Base-by-base conservation (phyloP, 805 yeast species). In the Kuraishia borneana region DNA sequence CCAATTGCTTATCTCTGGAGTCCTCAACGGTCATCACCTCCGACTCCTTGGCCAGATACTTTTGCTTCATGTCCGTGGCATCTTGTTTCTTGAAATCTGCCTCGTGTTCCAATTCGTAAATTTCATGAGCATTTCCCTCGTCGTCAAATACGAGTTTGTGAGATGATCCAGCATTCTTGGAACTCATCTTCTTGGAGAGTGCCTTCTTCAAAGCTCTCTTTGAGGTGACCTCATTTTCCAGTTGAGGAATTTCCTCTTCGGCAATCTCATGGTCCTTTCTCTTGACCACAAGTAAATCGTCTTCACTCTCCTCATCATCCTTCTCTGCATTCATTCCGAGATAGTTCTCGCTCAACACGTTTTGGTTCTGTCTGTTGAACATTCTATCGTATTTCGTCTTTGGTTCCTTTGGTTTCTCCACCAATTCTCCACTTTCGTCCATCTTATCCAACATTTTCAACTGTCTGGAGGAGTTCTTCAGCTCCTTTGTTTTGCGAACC, bases 311-410 rank as follows among this genome's bases (percentile, higher is more conserved):
- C 10, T 56, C 70, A 6, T 66, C 75, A 2, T 48, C 51, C 4
- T 48, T 51, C 26, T 56, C 65, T 10, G 70, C 72, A 2, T 84
- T 77, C 56, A 92, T 65, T 39, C 76, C 82, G 56, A 76, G 56
- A 51, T 87, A 92, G 53, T 89, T 94, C 46, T 88, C 92, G 32
- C 95, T 80, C 34, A 92, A 64, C 14, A 92, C 94, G 35, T 82
- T 81, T 61, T 92, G 97, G 55, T 92, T 92, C 53, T 83, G 70
- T 54, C 99, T 73, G 54, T 85, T 94, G 58, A 92, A 92, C 95
- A 92, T 88, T 41, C 88, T 73, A 55, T 92, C 98, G 51, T 84
- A 84, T 54, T 83, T 89, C 12, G 96, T 92, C 48, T 87, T 73
- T 2, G 76, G 79, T 44, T 70, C 69, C 36, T 51, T 65, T 43